Conservation (phyloP, 352 stramenopile genomes). For the Globisporangium mamillatum region DNA sequence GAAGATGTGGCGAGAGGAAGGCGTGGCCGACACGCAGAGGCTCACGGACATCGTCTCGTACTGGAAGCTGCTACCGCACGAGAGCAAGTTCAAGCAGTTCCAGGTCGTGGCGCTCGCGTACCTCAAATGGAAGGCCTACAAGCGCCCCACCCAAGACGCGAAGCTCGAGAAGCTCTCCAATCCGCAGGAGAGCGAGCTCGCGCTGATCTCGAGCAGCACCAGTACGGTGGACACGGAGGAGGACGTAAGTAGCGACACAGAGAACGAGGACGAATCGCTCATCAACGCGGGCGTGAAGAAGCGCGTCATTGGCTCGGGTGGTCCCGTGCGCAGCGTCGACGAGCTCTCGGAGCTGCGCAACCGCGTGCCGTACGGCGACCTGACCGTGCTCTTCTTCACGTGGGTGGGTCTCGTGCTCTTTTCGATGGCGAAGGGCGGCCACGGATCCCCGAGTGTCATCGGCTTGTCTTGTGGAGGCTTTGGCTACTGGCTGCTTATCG, state of each 20-base stretch:
- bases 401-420: constrained; percentile 78
- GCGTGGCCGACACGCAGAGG: constrained; percentile 40
- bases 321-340: constrained; percentile 32
- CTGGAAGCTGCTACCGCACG: constrained; percentile 62
- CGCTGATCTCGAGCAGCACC: constrained; percentile 15
- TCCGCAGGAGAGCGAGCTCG: constrained; percentile 32
- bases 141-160: constrained; percentile 25
- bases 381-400: constrained; percentile 69
- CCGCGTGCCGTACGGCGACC: constrained; percentile 53
- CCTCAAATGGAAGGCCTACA: constrained; percentile 74
- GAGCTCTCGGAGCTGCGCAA: constrained; percentile 54
- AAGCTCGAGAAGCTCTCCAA: constrained; percentile 37
- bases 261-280: constrained; percentile 56
- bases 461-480: constrained; percentile 58
- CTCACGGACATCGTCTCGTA: constrained; percentile 52
- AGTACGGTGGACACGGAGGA: constrained; percentile 26
- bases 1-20: constrained; percentile 69
- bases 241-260: constrained; percentile 25
- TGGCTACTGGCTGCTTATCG: constrained; percentile 65
- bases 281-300: constrained; percentile 48
- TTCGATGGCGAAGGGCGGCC: constrained; percentile 75
- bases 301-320: constrained; percentile 19
- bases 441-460: constrained; percentile 73
- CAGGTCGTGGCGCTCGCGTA: constrained; percentile 59
- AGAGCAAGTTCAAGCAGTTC: constrained; percentile 74